Conservation (phyloP, 257 asterid genomes). For the Thymus quinquecostatus region DNA sequence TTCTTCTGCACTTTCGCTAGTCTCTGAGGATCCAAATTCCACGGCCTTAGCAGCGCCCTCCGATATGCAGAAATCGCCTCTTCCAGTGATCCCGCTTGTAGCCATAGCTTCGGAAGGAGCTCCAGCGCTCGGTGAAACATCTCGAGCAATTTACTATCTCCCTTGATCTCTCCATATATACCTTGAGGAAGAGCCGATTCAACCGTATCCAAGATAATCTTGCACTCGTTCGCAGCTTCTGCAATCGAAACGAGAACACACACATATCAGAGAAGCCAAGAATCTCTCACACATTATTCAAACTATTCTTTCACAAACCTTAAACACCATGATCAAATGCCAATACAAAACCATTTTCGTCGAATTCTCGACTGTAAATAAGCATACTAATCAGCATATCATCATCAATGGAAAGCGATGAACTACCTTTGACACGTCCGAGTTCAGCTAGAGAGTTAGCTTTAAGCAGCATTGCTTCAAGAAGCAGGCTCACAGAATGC, state of each 20-base stretch:
- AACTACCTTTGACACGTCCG: conserved; percentile 74
- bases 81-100: conserved; percentile 62
- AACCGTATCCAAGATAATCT: conserved; percentile 69
- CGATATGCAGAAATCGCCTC: conserved; percentile 76
- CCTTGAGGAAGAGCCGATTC: conserved; percentile 86
- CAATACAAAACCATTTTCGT: background rate
- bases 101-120: conserved; percentile 78
- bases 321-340: background rate
- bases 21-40: conserved; percentile 72
- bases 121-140: conserved; percentile 81
- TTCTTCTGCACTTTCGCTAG: conserved; percentile 73
- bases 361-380: background rate
- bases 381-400: background rate
- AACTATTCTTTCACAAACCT: background rate
- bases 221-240: conserved; percentile 96
- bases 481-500: conserved; percentile 86
- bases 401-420: background rate
- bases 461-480: conserved; percentile 82
- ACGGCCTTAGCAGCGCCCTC: conserved; percentile 71
- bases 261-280: conserved; percentile 18
- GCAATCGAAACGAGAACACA: conserved; percentile 14
- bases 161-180: conserved; percentile 44
- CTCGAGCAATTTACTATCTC: conserved; percentile 70
- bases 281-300: background rate
- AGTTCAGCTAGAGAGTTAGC: conserved; percentile 76